Evolutionary conservation across 768 basidiomycete genomes (phyloP), one percentile per base, ranked within the genome.

Genomic region (Naganishia vaughanmartiniae): DNA sequence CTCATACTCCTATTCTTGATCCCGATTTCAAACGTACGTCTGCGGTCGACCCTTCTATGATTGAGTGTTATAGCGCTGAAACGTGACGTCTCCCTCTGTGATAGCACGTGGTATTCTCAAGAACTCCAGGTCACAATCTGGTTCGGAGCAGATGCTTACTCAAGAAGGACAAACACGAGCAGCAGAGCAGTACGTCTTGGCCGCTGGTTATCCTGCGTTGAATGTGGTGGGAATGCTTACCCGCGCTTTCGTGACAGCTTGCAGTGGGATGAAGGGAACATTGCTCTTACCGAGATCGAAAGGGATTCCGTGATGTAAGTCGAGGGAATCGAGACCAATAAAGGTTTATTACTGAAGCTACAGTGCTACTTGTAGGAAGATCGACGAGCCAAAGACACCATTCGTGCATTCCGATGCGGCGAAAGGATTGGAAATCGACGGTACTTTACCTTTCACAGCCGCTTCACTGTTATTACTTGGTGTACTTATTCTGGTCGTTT

Each of bases 301-400:
- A 95, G 95, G 82, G 93, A 95, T 77, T 93, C 91, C 73, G 84
- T 93, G 78, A 97, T 96, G 93, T 80, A 51, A 56, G 80, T 72
- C 58, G 7, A 6, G 45, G 30, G 17, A 26, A n/a, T n/a, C 46
- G 36, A 42, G 9, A 28, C 0, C 67, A 1, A 54, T 31, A 12
- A n/a, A 30, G 24, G 26, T 17, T 6, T 28, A 19, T 34, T 48
- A 26, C 42, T 42, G 15, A 42, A 14, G 21, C 17, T 21, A 17
- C 53, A 10, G 17, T 30, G 33, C 10, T 56, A 7, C 4, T 36
- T 54, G 17, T 56, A 81, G 81, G 81, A 97, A 96, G 87, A 97
- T 97, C 77, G 93, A 91, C 2, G 93, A 97, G 77, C 93, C 93
- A 66, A 97, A 97, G 86, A 97, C 93, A 12, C 93, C 93, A 1